Percentiles rank a stretch among this genome's conserved stretches.
These are phyloP conservation scores for Knoxdaviesia capensis DNA, from an alignment of 2,329 filamentous ascomycete genomes.

Conservation along the genomic window DNA sequence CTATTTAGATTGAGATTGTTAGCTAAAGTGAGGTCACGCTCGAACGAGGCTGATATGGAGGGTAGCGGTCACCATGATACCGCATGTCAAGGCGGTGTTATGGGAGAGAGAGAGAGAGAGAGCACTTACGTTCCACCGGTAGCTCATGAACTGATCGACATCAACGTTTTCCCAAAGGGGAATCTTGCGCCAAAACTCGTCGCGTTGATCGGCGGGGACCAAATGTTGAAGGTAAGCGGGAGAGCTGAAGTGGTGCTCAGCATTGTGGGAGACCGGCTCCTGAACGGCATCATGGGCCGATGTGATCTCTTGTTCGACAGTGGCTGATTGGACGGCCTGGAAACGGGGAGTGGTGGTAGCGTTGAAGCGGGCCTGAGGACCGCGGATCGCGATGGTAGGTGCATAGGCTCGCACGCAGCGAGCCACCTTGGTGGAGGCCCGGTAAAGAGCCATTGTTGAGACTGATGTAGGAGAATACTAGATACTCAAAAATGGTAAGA, in stretches of 20 bases:
- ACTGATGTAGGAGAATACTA: too few species aligned
- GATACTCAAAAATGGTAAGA: too few species aligned
- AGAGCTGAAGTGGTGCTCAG: too few species aligned
- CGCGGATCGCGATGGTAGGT: too few species aligned
- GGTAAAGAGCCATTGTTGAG: too few species aligned
- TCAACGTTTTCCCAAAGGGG: slow-evolving; percentile 26
- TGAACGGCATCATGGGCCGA: background rate
- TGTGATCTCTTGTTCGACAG: background rate
- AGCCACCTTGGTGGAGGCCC: too few species aligned
- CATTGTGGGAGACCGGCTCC: too few species aligned
- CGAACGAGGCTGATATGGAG: too few species aligned
- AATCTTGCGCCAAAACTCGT: slow-evolving; percentile 30
- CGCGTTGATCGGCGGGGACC: slow-evolving; percentile 3
- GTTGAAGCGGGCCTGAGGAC: too few species aligned
- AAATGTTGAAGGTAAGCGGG: too few species aligned
- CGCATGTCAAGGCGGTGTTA: background rate
- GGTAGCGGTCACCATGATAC: too few species aligned
- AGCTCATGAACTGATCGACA: slow-evolving; percentile 26
- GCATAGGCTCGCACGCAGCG: too few species aligned
- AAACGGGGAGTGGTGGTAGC: background rate
- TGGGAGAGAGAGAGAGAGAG: background rate
- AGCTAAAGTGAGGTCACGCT: background rate
- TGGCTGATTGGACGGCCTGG: background rate
- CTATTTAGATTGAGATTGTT: slow-evolving; percentile 10
- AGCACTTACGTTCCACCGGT: slow-evolving; percentile 31